Evolutionary conservation across 768 basidiomycete species (phyloP).

Genomic region (Asterophora lycoperdoides): DNA sequence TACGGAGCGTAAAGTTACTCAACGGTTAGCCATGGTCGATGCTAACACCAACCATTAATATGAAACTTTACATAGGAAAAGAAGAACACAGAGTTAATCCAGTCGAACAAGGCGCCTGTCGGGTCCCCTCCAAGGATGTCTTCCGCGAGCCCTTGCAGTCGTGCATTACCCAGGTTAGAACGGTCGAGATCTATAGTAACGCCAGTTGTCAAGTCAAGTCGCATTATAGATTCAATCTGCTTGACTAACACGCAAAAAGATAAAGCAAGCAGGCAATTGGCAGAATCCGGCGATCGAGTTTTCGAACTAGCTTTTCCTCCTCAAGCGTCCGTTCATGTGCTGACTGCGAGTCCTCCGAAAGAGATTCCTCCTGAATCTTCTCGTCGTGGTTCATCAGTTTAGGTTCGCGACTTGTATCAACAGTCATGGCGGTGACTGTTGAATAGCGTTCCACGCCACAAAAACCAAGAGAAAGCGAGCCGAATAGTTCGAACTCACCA

Average conservation of each 20-base stretch:
- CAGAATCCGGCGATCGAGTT: conserved; percentile 63
- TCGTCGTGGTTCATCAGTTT: conserved; percentile 20
- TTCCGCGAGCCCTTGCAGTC: conserved; percentile 63
- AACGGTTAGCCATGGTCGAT: not conserved
- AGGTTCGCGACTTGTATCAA: conserved; percentile 9
- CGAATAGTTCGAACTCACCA: conserved; percentile 22
- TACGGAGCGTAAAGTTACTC: not conserved
- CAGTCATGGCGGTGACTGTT: conserved; percentile 6
- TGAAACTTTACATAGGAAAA: conserved; percentile 61
- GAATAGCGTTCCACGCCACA: not conserved
- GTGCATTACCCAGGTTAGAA: conserved; percentile 76
- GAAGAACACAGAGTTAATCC: conserved; percentile 75
- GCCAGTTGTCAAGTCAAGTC: not conserved
- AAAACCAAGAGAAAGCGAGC: conserved; percentile 6
- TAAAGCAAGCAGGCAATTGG: conserved; percentile 73
- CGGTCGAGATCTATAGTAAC: conserved; percentile 60
- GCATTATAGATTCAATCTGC: not conserved
- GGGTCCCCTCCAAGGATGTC: conserved; percentile 66
- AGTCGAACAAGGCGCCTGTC: conserved; percentile 67
- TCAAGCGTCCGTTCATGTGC: conserved; percentile 11
- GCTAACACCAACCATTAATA: not conserved
- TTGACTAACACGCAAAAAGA: conserved; percentile 64
- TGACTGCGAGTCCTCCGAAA: conserved; percentile 14
- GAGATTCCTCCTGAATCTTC: conserved; percentile 24
- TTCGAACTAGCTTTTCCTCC: conserved; percentile 45